Evolutionary conservation across 345 rosid species (phyloP).

Genomic region (Brassica napus): DNA sequence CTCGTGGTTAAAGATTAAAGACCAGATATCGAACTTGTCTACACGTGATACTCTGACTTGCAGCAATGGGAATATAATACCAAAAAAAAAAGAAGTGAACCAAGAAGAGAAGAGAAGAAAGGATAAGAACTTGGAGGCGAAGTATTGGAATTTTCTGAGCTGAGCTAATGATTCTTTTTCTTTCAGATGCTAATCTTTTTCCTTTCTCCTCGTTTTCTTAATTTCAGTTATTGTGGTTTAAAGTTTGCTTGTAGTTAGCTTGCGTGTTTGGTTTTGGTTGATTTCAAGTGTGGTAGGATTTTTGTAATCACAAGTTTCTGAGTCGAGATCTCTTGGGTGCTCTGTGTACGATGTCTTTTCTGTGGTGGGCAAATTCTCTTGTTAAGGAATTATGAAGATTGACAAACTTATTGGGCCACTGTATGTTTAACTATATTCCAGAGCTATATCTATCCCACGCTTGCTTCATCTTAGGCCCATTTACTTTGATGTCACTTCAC

Average conservation of each 20-base stretch:
- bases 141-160: conserved; percentile 32
- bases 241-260: neutral
- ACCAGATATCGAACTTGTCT: conserved; percentile 10
- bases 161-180: neutral
- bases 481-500: neutral
- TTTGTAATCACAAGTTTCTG: conserved; percentile 19
- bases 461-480: conserved; percentile 1
- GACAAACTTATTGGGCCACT: neutral
- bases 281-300: conserved; percentile 17
- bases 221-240: conserved; percentile 1
- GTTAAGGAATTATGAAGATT: neutral
- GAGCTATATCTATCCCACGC: neutral
- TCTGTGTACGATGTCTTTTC: neutral
- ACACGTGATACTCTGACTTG: conserved; percentile 23
- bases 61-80: neutral
- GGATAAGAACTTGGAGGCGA: conserved; percentile 32
- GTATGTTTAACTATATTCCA: neutral
- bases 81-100: neutral
- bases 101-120: conserved; percentile 16
- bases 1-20: conserved; percentile 56
- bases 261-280: conserved; percentile 14
- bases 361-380: neutral
- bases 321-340: neutral
- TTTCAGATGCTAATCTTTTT: conserved; percentile 18
- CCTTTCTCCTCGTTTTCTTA: neutral